A percentile compares a stretch with the other conserved stretches of the same genome.
phyloP scores from a whole-genome alignment of 345 rosid genomes.

The Eucalyptus pumila region DNA sequence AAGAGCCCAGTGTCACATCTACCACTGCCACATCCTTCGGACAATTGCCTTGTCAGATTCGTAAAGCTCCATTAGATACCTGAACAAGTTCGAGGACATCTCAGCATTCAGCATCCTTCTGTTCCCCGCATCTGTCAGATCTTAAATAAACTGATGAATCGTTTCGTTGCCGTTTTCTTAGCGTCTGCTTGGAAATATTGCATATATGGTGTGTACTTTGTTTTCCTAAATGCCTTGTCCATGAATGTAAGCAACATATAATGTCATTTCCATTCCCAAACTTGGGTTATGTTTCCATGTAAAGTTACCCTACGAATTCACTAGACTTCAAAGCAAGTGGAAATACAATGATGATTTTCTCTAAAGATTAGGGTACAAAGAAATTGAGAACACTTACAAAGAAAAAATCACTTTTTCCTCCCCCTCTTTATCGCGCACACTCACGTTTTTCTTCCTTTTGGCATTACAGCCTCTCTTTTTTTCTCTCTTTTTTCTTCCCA shows the following conservation, averaged over 20 bases:
- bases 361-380: no score
- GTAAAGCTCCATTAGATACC: neutral
- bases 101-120: neutral
- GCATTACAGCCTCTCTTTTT: no score
- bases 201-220: neutral
- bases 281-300: neutral
- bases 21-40: neutral
- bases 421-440: fast-evolving
- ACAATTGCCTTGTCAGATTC: conserved; percentile 12
- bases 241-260: neutral
- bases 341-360: neutral
- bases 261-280: neutral
- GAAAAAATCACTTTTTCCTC: neutral
- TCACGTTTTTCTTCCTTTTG: no score
- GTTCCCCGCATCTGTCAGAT: neutral
- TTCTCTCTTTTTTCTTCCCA: no score
- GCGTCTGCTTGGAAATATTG: neutral
- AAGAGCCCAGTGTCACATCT: neutral
- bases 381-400: no score
- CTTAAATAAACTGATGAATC: neutral
- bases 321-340: fast-evolving
- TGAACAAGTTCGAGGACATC: neutral
- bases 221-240: neutral
- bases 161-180: neutral
- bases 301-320: fast-evolving